These are phyloP conservation scores for Microthlaspi erraticum DNA, from an alignment of 345 rosid genomes.

Conservation along the genomic window DNA sequence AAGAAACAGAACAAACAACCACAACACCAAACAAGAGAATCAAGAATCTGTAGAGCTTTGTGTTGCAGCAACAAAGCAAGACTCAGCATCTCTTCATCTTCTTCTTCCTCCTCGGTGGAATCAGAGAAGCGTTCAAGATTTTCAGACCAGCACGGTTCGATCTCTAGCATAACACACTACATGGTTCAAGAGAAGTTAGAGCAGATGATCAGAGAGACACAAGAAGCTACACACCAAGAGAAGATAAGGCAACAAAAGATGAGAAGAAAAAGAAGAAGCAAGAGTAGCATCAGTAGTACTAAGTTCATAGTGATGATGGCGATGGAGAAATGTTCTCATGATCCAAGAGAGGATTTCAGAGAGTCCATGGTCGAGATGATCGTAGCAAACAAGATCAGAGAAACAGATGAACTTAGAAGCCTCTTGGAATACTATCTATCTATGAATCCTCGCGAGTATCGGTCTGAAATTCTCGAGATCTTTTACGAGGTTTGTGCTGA, in stretches of 20 bases:
- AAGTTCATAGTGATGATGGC: constrained; percentile 88
- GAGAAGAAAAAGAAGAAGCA: constrained; percentile 46
- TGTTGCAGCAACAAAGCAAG: constrained; percentile 76
- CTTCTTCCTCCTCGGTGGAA: constrained; percentile 61
- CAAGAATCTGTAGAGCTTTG: constrained; percentile 60
- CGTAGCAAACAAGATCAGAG: constrained; percentile 58
- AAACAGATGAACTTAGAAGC: constrained; percentile 71
- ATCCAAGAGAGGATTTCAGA: constrained; percentile 79
- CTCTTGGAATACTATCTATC: constrained; percentile 84
- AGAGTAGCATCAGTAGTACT: constrained; percentile 43
- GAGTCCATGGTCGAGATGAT: constrained; percentile 89
- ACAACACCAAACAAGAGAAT: constrained; percentile 39
- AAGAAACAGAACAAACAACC: constrained; percentile 25
- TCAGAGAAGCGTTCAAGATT: constrained; percentile 37
- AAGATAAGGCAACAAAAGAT: constrained; percentile 40
- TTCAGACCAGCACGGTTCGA: constrained; percentile 52
- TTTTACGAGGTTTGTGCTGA: constrained; percentile 80
- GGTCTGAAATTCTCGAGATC: constrained; percentile 66
- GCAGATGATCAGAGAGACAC: constrained; percentile 72
- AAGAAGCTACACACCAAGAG: constrained; percentile 49
- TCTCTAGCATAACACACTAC: constrained; percentile 82
- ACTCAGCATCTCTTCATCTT: constrained; percentile 66
- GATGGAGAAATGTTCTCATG: constrained; percentile 75
- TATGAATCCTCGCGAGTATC: constrained; percentile 71
- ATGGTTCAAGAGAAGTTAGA: constrained; percentile 90